phyloP scores from a whole-genome alignment of 768 basidiomycete species.

The Infundibulicybe gibba region DNA sequence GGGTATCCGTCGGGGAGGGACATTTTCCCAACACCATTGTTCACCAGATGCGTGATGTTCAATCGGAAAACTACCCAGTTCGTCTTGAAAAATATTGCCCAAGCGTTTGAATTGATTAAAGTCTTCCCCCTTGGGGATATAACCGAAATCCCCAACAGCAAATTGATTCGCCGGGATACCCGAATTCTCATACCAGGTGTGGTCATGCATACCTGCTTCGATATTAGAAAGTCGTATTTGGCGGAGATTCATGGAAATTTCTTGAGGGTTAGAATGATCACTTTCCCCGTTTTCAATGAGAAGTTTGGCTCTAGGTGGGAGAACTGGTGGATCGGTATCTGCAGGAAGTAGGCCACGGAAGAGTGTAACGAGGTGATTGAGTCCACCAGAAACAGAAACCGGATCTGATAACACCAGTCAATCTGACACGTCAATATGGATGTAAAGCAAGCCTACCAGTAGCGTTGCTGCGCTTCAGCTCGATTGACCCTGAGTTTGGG shows the following conservation, averaged over 20 bases:
- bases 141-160: conserved; percentile 41
- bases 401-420: too few relatives aligned
- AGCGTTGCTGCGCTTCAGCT: conserved; percentile 6
- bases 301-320: conserved; percentile 24
- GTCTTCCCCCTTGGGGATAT: conserved; percentile 28
- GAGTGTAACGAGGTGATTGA: conserved; percentile 38
- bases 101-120: conserved; percentile 35
- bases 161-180: conserved; percentile 36
- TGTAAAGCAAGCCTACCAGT: too few relatives aligned
- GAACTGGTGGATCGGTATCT: conserved; percentile 21
- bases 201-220: conserved; percentile 27
- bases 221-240: conserved; percentile 35
- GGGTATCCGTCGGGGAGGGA: conserved; percentile 19
- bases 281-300: conserved; percentile 32
- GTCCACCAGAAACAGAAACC: conserved; percentile 4
- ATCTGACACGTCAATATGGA: too few relatives aligned
- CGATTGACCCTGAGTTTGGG: conserved; percentile 31
- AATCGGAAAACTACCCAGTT: conserved; percentile 15
- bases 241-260: conserved; percentile 22
- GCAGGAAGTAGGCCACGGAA: conserved; percentile 34
- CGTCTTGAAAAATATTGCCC: conserved; percentile 32
- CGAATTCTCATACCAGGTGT: conserved; percentile 34
- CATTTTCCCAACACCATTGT: conserved; percentile 35
- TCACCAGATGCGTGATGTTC: conserved; percentile 19
- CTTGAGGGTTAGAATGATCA: conserved; percentile 7